Base-by-base conservation (phyloP, 1,284 basidiomycete genomes). In the Apiotrichum siamense region DNA sequence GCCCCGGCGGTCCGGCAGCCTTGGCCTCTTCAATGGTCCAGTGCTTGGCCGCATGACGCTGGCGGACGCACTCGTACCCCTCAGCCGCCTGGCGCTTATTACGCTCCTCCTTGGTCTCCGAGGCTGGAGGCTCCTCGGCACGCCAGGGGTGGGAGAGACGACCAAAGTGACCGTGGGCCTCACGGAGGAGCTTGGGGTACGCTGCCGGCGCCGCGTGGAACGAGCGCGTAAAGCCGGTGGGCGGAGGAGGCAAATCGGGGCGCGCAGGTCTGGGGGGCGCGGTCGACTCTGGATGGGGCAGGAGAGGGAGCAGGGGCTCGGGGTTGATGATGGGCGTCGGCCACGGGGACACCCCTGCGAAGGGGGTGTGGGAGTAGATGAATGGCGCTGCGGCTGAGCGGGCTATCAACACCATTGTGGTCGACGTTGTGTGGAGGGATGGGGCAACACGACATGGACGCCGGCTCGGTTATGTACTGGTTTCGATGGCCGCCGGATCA, bases 201-300 rank as follows among this genome's bases (percentile, higher is more conserved):
- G 84, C 82, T 7, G 84, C 83, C 0, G 86, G 86, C 23, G 87
- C 70, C 38, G 88, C 66, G 62, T 91, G 88, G 0, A 84, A 84
- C 1, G 80, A 80, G 10, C 78, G 61, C 17, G 60, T 67, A 65
- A 77, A 83, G 11, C 65, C 61, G 50, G 11, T 60, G 54, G 35
- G 68, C 56, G 40, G 72, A 60, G 47, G 72, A 55, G 32, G 62
- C 17, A 47, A 70, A 2, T 29, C 39, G 13, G 47, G 46, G 62
- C 46, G 57, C 29, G 43, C 50, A 1, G 52, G 55, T 7, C 23
- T n/a, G 7, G 46, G 35, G 1, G 49, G 52, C 1, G 52, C 49
- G 1, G 12, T 17, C n/a, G n/a, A 33, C 7, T 45, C 52, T 10
- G 55, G 55, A 24, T 44, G 55, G 2, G 52, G 46, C 24, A 51